These are phyloP conservation scores for Diversispora epigaea DNA, from an alignment of 192 early-diverging fungal species.

Conservation along the genomic window DNA sequence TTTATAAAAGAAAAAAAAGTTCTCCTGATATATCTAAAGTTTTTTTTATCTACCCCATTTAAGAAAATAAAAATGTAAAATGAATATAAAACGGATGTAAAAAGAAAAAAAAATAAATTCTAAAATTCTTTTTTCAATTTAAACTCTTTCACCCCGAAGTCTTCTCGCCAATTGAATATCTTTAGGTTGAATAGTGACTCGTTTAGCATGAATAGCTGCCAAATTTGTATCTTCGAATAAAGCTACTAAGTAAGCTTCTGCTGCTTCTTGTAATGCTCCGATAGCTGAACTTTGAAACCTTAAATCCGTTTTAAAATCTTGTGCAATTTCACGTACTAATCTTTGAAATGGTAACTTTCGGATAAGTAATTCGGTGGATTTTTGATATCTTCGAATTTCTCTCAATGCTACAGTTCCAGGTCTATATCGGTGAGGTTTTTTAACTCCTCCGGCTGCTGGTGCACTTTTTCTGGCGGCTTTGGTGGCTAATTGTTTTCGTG, in stretches of 20 bases:
- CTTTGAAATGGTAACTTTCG: constrained; percentile 94
- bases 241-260: constrained; percentile 86
- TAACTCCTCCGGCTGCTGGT: constrained; percentile 89
- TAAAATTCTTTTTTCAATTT: constrained; percentile 35
- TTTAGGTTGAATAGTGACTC: constrained; percentile 99
- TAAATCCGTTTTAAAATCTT: constrained; percentile 99
- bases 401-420: constrained; percentile 89
- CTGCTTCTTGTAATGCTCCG: constrained; percentile 94
- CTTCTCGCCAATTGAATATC: constrained; percentile 98
- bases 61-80: no score
- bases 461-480: constrained; percentile 98
- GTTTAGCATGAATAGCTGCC: constrained; percentile 99
- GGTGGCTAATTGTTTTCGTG: constrained; percentile 94
- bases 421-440: constrained; percentile 84
- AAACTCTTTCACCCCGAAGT: constrained; percentile 89
- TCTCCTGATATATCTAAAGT: no score
- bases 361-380: constrained; percentile 93
- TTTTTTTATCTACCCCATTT: no score
- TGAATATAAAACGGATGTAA: no score
- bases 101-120: no score
- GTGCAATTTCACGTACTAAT: constrained; percentile 98
- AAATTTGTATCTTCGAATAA: constrained; percentile 98
- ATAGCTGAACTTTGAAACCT: constrained; percentile 99
- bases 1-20: no score
- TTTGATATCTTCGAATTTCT: constrained; percentile 93